These are phyloP conservation scores for Nemania sp. DNA, from an alignment of 2,329 filamentous ascomycete genomes.

Conservation along the genomic window DNA sequence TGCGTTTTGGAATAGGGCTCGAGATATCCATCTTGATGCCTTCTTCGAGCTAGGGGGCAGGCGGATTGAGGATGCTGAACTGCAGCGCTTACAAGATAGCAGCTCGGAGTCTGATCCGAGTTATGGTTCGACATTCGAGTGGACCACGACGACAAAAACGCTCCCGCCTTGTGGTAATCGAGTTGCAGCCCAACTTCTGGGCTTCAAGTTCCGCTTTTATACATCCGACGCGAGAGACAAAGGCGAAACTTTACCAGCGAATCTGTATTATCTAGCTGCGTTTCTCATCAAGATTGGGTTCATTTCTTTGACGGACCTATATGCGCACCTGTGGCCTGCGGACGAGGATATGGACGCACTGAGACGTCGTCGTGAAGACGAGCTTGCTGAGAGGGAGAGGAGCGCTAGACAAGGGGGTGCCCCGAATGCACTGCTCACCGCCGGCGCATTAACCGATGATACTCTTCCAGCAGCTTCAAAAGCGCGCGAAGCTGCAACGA, in stretches of 20 bases:
- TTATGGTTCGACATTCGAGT: conserved; percentile 53
- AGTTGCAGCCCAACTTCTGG: conserved; percentile 90
- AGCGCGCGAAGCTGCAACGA: conserved; percentile 55
- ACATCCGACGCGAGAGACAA: conserved; percentile 77
- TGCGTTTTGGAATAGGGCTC: conserved; percentile 81
- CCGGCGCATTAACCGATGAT: conserved; percentile 86
- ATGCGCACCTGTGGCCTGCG: conserved; percentile 85
- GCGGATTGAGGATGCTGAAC: conserved; percentile 63
- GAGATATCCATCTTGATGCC: conserved; percentile 74
- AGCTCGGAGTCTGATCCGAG: conserved; percentile 53
- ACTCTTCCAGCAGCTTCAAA: conserved; percentile 57
- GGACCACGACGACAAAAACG: conserved; percentile 81
- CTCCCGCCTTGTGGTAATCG: conserved; percentile 84
- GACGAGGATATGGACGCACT: conserved; percentile 83
- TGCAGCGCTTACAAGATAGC: conserved; percentile 50
- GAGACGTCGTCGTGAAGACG: conserved; percentile 70
- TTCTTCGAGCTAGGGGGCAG: conserved; percentile 88
- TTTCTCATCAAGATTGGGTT: conserved; percentile 97
- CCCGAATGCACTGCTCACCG: conserved; percentile 83
- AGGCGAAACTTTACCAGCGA: conserved; percentile 81
- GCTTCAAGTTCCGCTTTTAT: conserved; percentile 97
- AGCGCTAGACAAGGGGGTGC: conserved; percentile 70
- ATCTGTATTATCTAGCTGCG: conserved; percentile 88
- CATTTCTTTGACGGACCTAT: conserved; percentile 87
- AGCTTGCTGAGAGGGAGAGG: conserved; percentile 78